Percentiles rank a stretch among this genome's conserved stretches.
These are phyloP conservation scores for Rhizopogon roseolus DNA, from an alignment of 768 basidiomycete genomes.

Conservation along the genomic window DNA sequence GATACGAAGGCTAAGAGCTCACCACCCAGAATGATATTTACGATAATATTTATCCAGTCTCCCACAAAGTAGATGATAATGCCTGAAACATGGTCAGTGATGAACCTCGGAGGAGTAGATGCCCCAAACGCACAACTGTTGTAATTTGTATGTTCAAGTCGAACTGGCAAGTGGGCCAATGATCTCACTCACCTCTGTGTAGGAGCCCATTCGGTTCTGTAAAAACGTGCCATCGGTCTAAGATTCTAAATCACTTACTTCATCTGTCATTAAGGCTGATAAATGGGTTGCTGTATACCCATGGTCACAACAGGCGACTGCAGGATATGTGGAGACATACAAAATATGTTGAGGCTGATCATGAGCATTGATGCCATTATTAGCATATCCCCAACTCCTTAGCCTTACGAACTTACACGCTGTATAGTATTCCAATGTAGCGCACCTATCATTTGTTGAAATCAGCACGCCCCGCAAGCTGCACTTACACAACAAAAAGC, in stretches of 20 bases:
- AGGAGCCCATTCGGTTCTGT: too few relatives aligned
- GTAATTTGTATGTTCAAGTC: not conserved
- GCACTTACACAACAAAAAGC: too few relatives aligned
- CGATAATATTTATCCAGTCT: too few relatives aligned
- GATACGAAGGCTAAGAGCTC: too few relatives aligned
- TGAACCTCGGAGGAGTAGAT: too few relatives aligned
- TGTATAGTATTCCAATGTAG: not conserved
- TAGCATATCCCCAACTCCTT: not conserved
- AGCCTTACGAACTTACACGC: not conserved
- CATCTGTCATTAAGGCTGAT: not conserved
- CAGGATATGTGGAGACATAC: not conserved
- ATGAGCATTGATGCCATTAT: not conserved
- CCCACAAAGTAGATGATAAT: too few relatives aligned
- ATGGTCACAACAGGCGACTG: not conserved
- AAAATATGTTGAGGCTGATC: not conserved
- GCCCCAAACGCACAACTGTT: not conserved
- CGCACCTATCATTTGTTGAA: too few relatives aligned
- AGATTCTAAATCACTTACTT: not conserved
- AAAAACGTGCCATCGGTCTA: too few relatives aligned
- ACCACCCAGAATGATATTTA: too few relatives aligned
- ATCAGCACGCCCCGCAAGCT: too few relatives aligned
- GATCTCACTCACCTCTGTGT: not conserved
- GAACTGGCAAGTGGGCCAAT: not conserved
- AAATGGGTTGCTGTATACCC: not conserved
- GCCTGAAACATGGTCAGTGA: too few relatives aligned